Base-by-base conservation (phyloP, 2,329 filamentous ascomycete species). In the Phialophora chinensis region DNA sequence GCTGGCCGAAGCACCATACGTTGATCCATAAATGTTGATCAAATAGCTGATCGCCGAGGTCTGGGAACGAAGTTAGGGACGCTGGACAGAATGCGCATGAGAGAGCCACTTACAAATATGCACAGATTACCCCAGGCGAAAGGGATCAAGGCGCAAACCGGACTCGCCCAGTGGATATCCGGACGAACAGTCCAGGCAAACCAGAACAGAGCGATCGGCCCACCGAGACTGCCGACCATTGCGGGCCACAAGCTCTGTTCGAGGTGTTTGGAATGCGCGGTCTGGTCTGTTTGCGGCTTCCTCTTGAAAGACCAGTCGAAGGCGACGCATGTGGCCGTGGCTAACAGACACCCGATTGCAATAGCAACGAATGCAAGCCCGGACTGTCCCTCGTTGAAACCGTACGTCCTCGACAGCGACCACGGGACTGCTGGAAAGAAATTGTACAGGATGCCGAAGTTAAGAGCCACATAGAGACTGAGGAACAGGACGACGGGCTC, bases 21-120 rank as follows among this genome's bases (percentile, higher is more conserved):
- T 60, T 3, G 71, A 66, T 5, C 72, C 72, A 60, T 77, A 77
- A 1, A 69, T 66, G 25, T 73, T 68, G 2, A 73, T 65, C 2
- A 76, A 60, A 56, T 76, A 77, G 10, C 57, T 73, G 69, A 52
- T 75, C 5, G 65, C 87, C 82, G 65, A 89, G 81, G 23, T 71
- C 70, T 50, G 69, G 44, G 5, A 52, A 20, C 23, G 12, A 49
- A 23, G 56, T 59, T 38, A 59, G 56, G 10, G 29, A n/a, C 17
- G 23, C 2, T n/a, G 3, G 33, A 10, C 10, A 29, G 60, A 10
- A 38, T 11, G 49, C n/a, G 38, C 17, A 55, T 25, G 42, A 33
- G 23, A 20, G 6, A 23, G 23, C 54, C 23, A 87, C 65, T 89
- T 81, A 29, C 84, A 42, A 74, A 74, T 5, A 75, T 69, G 27